phyloP scores from a whole-genome alignment of 306 rosid species.

The Rosa lucieae region DNA sequence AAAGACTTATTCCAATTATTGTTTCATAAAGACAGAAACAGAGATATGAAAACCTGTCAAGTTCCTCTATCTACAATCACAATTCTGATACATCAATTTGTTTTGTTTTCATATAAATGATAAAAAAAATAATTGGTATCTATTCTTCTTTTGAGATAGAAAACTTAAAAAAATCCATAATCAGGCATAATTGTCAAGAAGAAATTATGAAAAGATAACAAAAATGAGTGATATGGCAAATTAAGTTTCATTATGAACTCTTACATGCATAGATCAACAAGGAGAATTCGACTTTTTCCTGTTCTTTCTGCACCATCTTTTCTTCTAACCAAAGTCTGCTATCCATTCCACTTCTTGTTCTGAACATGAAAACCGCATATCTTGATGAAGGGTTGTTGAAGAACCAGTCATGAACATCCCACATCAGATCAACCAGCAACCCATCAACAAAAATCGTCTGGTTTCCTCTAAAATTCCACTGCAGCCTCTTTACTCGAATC shows the following conservation, averaged over 20 bases:
- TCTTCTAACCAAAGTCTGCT: constrained; percentile 87
- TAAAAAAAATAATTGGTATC: constrained; percentile 30
- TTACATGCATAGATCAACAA: constrained; percentile 91
- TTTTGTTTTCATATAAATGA: constrained; percentile 16
- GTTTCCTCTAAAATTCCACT: constrained; percentile 94
- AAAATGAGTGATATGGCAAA: not conserved
- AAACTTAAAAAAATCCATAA: not conserved
- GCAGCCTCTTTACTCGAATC: constrained; percentile 79
- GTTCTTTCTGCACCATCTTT: constrained; percentile 51
- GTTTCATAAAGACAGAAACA: not conserved
- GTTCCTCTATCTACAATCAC: constrained; percentile 27
- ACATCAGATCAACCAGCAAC: constrained; percentile 81
- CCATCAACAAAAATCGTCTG: constrained; percentile 87
- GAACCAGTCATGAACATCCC: constrained; percentile 98
- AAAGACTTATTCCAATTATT: constrained; percentile 2
- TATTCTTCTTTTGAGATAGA: constrained; percentile 30
- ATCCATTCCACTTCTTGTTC: constrained; percentile 79
- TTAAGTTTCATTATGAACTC: constrained; percentile 36
- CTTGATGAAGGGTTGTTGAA: constrained; percentile 57
- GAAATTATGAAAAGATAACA: constrained; percentile 10
- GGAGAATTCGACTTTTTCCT: constrained; percentile 60
- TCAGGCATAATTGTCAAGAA: constrained; percentile 6
- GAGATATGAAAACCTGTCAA: constrained; percentile 15
- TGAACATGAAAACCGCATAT: constrained; percentile 79
- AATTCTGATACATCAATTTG: constrained; percentile 23